Percentiles rank a stretch among this genome's conserved stretches.
Conservation (phyloP, 1,284 basidiomycete genomes). For the Albatrellus sp. region DNA sequence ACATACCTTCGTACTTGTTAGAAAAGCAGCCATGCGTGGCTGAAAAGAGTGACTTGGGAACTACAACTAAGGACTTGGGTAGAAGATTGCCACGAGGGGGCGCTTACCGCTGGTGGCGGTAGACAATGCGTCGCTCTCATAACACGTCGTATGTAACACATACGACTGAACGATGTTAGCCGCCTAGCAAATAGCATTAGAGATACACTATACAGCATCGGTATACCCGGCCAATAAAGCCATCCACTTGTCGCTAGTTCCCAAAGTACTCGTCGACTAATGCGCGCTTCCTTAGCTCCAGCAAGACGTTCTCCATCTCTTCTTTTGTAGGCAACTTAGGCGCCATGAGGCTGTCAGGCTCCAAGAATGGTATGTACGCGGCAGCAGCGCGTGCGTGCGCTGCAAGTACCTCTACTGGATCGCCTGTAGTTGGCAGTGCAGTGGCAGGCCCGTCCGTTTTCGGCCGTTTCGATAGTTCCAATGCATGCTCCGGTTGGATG, state of each 20-base stretch:
- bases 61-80: too few relatives aligned
- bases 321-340: constrained; percentile 65
- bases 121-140: not conserved
- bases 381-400: constrained; percentile 47
- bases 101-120: too few relatives aligned
- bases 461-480: constrained; percentile 29
- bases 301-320: constrained; percentile 72
- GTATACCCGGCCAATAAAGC: too few relatives aligned
- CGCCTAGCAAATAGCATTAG: not conserved
- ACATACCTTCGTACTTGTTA: too few relatives aligned
- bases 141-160: not conserved
- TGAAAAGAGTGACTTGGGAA: too few relatives aligned
- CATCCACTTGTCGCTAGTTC: constrained; percentile 8
- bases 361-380: constrained; percentile 66
- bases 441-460: constrained; percentile 19
- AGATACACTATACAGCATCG: not conserved
- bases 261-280: constrained; percentile 75
- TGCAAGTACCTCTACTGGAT: constrained; percentile 22
- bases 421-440: constrained; percentile 6
- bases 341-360: constrained; percentile 57
- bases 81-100: too few relatives aligned
- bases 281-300: constrained; percentile 72
- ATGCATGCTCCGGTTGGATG: constrained; percentile 13
- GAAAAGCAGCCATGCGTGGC: too few relatives aligned
- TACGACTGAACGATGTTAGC: too few relatives aligned